Conservation (phyloP, 345 rosid genomes). For the Euphorbia tirucalli region DNA sequence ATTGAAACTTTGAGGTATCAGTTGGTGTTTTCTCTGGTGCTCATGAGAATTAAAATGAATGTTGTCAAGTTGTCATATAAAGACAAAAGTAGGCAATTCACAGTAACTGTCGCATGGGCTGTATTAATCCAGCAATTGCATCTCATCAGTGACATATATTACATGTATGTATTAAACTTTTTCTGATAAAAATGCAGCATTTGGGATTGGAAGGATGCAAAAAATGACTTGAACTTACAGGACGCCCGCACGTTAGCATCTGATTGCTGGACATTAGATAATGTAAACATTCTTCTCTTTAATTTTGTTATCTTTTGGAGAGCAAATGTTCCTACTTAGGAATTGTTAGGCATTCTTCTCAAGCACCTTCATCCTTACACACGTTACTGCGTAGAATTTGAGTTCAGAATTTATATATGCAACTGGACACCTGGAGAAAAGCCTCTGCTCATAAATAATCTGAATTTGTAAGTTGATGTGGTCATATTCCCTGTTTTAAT, state of each 20-base stretch:
- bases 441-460: background rate
- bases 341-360: background rate
- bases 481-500: background rate
- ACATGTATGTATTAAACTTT: too few relatives aligned
- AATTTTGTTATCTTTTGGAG: background rate
- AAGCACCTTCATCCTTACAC: background rate
- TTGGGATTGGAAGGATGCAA: conserved; percentile 79
- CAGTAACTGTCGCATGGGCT: background rate
- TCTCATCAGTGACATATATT: background rate
- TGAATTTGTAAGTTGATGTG: background rate
- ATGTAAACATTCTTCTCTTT: conserved; percentile 37
- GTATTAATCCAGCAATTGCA: background rate
- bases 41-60: background rate
- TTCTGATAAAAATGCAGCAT: conserved; percentile 43
- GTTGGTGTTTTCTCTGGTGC: background rate
- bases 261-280: conserved; percentile 61
- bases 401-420: background rate
- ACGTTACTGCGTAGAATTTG: background rate
- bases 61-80: background rate
- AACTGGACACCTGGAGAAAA: too few relatives aligned
- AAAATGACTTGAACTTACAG: conserved; percentile 52
- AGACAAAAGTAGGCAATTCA: background rate
- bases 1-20: conserved; percentile 84
- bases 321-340: background rate
- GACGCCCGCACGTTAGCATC: conserved; percentile 86